Evolutionary conservation across 2,329 filamentous ascomycete genomes (phyloP).

Genomic region (Emericellopsis atlantica): DNA sequence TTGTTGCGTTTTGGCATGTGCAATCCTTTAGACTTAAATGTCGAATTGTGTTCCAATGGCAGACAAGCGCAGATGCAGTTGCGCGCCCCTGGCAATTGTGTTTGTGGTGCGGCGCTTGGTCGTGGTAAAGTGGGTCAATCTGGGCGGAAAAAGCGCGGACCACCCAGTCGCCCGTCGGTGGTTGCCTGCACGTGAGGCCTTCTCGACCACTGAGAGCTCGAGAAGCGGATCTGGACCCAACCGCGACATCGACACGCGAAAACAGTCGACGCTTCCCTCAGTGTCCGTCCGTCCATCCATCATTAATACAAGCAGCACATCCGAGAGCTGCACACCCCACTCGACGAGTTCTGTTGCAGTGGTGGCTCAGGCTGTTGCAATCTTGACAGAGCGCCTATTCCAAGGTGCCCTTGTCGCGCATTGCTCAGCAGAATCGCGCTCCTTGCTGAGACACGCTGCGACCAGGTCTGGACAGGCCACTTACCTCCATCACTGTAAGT

Average conservation of each 20-base stretch:
- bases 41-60: too few species aligned
- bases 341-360: too few species aligned
- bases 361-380: too few species aligned
- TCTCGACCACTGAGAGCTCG: background rate
- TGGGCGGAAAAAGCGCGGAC: background rate
- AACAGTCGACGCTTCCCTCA: background rate
- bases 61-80: background rate
- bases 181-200: background rate
- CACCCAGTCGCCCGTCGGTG: background rate
- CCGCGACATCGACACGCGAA: slow-evolving; percentile 3
- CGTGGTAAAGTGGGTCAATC: background rate
- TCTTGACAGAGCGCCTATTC: too few species aligned
- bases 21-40: too few species aligned
- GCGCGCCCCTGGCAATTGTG: background rate
- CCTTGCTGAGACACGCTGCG: too few species aligned
- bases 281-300: background rate
- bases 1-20: too few species aligned
- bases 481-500: too few species aligned
- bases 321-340: too few species aligned
- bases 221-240: background rate
- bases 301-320: background rate
- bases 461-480: too few species aligned
- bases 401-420: too few species aligned
- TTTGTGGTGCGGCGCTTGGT: background rate
- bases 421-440: too few species aligned